Percentiles rank a stretch among this genome's conserved stretches.
Conservation (phyloP, 1,139 yeast species). For the Geotrichum macrosporum region DNA sequence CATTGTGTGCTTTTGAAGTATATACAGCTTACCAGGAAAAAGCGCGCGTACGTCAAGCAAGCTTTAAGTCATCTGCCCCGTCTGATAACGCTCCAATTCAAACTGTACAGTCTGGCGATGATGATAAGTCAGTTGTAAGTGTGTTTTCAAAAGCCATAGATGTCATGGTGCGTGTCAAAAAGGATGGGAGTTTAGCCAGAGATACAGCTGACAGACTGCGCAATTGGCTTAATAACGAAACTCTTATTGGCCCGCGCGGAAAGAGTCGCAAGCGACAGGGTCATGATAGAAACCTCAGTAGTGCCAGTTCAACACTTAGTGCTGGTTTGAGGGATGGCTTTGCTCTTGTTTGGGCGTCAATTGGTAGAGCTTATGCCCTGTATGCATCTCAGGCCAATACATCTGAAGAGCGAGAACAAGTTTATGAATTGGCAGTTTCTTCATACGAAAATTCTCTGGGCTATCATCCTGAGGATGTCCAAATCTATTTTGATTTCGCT, state of each 20-base stretch:
- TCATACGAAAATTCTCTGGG: conserved; percentile 30
- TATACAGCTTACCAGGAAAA: conserved; percentile 42
- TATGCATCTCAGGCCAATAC: conserved; percentile 28
- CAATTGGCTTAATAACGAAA: conserved; percentile 27
- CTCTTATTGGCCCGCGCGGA: conserved; percentile 16
- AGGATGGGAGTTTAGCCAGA: conserved; percentile 27
- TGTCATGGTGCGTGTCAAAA: conserved; percentile 25
- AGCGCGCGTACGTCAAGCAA: conserved; percentile 36
- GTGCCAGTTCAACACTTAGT: conserved; percentile 12
- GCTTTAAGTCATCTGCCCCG: conserved; percentile 34
- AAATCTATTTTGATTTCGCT: conserved; percentile 32
- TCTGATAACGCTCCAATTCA: background rate
- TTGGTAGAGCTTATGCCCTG: conserved; percentile 30
- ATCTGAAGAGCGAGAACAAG: conserved; percentile 24
- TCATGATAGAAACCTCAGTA: conserved; percentile 13
- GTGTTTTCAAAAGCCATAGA: conserved; percentile 29
- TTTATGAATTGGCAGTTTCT: conserved; percentile 26
- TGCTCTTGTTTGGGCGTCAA: conserved; percentile 28
- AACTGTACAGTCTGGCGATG: conserved; percentile 27
- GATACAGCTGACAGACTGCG: conserved; percentile 29
- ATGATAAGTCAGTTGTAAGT: conserved; percentile 31
- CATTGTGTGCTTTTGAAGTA: conserved; percentile 43
- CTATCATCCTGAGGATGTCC: conserved; percentile 23
- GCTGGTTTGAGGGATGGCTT: conserved; percentile 19
- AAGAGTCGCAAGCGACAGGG: conserved; percentile 17